phyloP scores from a whole-genome alignment of 1,284 basidiomycete genomes.

The Apiotrichum veenhuisii region DNA sequence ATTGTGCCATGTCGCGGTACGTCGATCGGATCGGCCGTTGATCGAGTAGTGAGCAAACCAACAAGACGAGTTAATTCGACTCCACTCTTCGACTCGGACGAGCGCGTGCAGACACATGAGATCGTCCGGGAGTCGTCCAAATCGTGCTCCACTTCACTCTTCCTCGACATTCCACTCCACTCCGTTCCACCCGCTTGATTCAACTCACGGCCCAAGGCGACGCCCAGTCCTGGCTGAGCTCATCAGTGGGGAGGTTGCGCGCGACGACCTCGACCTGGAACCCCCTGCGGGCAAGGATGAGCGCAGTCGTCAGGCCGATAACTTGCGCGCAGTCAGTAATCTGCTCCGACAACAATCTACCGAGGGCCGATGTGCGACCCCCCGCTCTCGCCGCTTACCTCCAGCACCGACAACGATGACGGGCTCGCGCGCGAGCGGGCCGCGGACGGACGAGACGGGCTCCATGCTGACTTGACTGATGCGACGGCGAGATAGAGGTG shows the following conservation, averaged over 20 bases:
- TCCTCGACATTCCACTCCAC: background rate
- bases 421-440: background rate
- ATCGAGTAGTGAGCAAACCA: no score
- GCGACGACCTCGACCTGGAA: conserved; percentile 12
- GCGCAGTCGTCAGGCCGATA: conserved; percentile 21
- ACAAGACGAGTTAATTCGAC: no score
- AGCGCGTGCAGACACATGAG: no score
- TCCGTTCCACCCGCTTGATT: background rate
- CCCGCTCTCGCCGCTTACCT: conserved; percentile 4
- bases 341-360: background rate
- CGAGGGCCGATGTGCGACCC: no score
- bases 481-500: background rate
- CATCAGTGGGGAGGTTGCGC: conserved; percentile 11
- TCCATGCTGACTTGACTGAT: background rate
- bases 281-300: conserved; percentile 18
- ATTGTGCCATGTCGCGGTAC: background rate
- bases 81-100: no score
- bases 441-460: background rate
- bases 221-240: conserved; percentile 19
- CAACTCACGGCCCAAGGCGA: conserved; percentile 22
- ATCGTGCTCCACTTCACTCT: no score
- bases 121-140: no score
- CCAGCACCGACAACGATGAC: conserved; percentile 22
- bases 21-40: no score
- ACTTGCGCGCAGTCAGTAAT: conserved; percentile 5